phyloP scores from a whole-genome alignment of 202 grass and related monocot genomes.

The Hordeum pubiflorum region DNA sequence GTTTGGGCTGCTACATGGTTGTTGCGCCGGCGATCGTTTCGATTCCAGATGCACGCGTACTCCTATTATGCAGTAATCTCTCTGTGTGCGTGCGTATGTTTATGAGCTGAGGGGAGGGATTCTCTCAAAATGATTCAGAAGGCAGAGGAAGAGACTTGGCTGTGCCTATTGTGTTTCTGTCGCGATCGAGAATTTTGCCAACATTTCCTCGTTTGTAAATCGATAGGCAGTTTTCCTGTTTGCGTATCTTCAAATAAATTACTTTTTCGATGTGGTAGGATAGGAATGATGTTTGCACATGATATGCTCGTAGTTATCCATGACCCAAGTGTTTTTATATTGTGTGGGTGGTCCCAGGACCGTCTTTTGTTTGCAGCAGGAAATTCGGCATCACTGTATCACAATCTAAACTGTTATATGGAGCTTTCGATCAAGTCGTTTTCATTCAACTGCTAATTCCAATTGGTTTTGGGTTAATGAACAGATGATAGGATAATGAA shows the following conservation, averaged over 20 bases:
- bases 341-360: background rate
- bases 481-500: background rate
- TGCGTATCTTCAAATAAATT: background rate
- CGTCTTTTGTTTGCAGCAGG: background rate
- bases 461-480: background rate
- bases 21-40: background rate
- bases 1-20: background rate
- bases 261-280: background rate
- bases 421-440: background rate
- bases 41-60: background rate
- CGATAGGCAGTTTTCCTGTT: background rate
- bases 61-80: background rate
- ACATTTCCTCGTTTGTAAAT: background rate
- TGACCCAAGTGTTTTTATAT: background rate
- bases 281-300: slow-evolving; percentile 17
- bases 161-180: background rate
- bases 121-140: background rate
- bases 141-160: too few species aligned
- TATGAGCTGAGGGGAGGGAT: background rate
- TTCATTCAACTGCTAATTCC: background rate
- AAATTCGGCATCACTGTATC: background rate
- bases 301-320: background rate
- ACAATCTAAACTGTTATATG: background rate
- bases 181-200: background rate
- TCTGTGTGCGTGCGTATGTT: background rate